These are phyloP conservation scores for Globisporangium megalacanthum DNA, from an alignment of 352 stramenopile species.

Conservation along the genomic window DNA sequence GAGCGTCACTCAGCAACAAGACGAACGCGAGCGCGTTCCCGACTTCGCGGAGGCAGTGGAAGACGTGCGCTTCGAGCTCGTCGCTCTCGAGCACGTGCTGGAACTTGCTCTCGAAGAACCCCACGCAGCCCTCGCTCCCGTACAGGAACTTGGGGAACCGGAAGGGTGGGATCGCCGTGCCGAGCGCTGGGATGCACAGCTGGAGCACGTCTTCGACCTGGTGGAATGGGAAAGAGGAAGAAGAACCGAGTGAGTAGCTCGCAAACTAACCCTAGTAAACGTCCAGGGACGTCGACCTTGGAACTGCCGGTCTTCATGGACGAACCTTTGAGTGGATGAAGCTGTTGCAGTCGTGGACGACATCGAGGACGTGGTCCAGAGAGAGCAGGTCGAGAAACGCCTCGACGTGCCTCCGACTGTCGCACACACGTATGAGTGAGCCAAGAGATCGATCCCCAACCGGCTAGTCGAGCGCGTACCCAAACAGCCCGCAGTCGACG, in stretches of 20 bases:
- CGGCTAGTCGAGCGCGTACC: slow-evolving; percentile 1
- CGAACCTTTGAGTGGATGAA: slow-evolving; percentile 39
- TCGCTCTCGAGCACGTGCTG: slow-evolving; percentile 71
- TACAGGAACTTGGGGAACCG: slow-evolving; percentile 60
- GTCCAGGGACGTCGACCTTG: too few species aligned
- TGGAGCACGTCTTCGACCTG: slow-evolving; percentile 67
- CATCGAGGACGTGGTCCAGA: slow-evolving; percentile 20
- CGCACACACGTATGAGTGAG: not conserved
- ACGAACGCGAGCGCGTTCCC: slow-evolving; percentile 74
- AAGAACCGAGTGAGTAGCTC: too few species aligned
- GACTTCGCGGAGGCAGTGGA: slow-evolving; percentile 75
- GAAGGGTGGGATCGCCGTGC: slow-evolving; percentile 64
- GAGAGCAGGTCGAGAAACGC: slow-evolving; percentile 24
- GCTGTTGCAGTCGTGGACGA: slow-evolving; percentile 24
- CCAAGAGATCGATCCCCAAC: too few species aligned
- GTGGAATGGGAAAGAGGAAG: not conserved
- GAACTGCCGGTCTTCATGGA: too few species aligned
- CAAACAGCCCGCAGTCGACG: slow-evolving; percentile 3
- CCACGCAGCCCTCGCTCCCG: slow-evolving; percentile 44
- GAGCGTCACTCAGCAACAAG: slow-evolving; percentile 25
- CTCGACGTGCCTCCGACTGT: slow-evolving; percentile 18
- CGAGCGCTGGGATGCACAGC: slow-evolving; percentile 67
- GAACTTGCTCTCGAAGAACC: slow-evolving; percentile 82
- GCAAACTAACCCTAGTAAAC: not conserved
- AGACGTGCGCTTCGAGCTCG: slow-evolving; percentile 77